phyloP scores from a whole-genome alignment of 345 rosid genomes.

The Pelargonium nanum region DNA sequence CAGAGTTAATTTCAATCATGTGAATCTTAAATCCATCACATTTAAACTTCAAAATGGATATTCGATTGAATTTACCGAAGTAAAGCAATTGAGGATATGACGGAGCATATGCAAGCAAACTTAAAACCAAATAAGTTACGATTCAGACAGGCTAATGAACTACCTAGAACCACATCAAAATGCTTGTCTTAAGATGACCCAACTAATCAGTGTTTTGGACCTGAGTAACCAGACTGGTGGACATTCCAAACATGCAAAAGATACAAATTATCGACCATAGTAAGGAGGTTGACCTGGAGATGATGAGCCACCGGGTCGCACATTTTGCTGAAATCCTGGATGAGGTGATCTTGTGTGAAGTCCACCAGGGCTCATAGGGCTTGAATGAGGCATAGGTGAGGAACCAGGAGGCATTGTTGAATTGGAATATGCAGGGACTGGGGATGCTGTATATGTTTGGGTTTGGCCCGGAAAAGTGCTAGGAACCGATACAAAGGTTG shows the following conservation, averaged over 20 bases:
- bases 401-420: slow-evolving; percentile 26
- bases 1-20: no score
- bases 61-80: neutral
- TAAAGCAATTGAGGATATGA: neutral
- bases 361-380: no score
- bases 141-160: neutral
- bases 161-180: neutral
- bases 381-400: slow-evolving; percentile 25
- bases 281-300: slow-evolving; percentile 34
- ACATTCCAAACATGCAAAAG: neutral
- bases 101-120: neutral
- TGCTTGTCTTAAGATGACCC: neutral
- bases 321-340: slow-evolving; percentile 24
- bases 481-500: slow-evolving; percentile 18
- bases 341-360: slow-evolving; percentile 22
- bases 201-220: neutral
- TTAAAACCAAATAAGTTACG: neutral
- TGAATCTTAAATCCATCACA: no score
- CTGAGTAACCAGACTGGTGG: neutral
- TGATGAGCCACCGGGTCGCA: slow-evolving; percentile 16
- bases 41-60: neutral
- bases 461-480: slow-evolving; percentile 29
- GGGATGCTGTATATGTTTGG: slow-evolving; percentile 22
- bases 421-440: slow-evolving; percentile 20
- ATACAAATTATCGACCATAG: slow-evolving; percentile 24